Evolutionary conservation across 2,329 filamentous ascomycete species (phyloP).

Genomic region (Diplodia sapinea): DNA sequence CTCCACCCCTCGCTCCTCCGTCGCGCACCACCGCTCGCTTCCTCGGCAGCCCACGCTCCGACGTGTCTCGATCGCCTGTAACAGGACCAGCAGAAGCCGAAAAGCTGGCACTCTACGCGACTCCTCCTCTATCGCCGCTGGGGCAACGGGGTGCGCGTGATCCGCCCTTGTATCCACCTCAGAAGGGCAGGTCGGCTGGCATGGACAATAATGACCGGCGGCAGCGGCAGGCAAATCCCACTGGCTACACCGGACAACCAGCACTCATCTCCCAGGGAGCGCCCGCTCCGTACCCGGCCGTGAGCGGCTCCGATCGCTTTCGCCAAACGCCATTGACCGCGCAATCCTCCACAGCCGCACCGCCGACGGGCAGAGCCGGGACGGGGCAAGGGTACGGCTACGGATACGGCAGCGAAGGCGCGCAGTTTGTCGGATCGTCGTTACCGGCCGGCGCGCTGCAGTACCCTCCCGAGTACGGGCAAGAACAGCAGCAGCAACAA

Average conservation of each 20-base stretch:
- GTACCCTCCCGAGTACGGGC: conserved; percentile 70
- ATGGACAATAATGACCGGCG: conserved; percentile 81
- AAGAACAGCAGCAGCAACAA: conserved; percentile 59
- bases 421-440: conserved; percentile 63
- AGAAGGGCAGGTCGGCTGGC: conserved; percentile 61
- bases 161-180: conserved; percentile 62
- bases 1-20: conserved; percentile 24
- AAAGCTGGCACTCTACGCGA: conserved; percentile 71
- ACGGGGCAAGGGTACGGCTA: conserved; percentile 56
- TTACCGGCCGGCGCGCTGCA: conserved; percentile 58
- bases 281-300: conserved; percentile 51
- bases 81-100: conserved; percentile 43
- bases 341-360: conserved; percentile 48
- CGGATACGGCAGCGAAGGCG: conserved; percentile 62
- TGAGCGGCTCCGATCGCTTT: conserved; percentile 56
- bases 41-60: conserved; percentile 22
- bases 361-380: conserved; percentile 48
- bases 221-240: conserved; percentile 76
- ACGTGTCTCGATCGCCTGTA: conserved; percentile 27
- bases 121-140: conserved; percentile 68
- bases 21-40: conserved; percentile 30
- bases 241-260: conserved; percentile 63
- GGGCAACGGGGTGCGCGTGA: conserved; percentile 65
- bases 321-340: conserved; percentile 54
- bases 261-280: conserved; percentile 52